A percentile compares a stretch with the other conserved stretches of the same genome.
These are phyloP conservation scores for Penicillium psychrosexuale DNA, from an alignment of 2,329 filamentous ascomycete species.

Conservation along the genomic window DNA sequence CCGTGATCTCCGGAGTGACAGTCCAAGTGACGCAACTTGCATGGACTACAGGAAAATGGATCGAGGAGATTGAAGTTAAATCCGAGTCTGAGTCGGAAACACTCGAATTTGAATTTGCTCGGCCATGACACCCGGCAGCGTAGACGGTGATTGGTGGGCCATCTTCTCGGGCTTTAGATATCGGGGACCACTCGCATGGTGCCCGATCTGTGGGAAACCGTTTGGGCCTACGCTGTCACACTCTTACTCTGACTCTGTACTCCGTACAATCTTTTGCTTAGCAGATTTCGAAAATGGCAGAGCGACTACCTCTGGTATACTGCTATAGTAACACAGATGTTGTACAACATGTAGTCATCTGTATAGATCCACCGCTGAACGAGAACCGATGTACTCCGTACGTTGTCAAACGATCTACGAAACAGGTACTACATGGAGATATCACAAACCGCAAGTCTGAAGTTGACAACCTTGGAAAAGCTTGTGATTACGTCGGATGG, in stretches of 20 bases:
- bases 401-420: not conserved
- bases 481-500: not conserved
- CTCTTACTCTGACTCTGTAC: not conserved
- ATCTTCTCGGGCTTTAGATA: conserved; percentile 21
- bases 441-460: not conserved
- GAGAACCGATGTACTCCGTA: not conserved
- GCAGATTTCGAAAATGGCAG: not conserved
- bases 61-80: not conserved
- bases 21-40: not conserved
- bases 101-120: conserved; percentile 10
- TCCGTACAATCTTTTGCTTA: not conserved
- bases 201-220: conserved; percentile 25
- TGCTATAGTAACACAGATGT: not conserved
- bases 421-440: not conserved
- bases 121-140: not conserved
- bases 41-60: not conserved
- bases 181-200: conserved; percentile 27
- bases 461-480: not conserved
- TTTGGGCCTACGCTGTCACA: conserved; percentile 11
- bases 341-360: not conserved
- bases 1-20: not conserved
- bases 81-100: not conserved
- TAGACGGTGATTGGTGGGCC: conserved; percentile 11
- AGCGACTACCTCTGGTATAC: not conserved
- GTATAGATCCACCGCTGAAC: not conserved